Conservation (phyloP, 306 rosid genomes). For the Inga laurina region DNA sequence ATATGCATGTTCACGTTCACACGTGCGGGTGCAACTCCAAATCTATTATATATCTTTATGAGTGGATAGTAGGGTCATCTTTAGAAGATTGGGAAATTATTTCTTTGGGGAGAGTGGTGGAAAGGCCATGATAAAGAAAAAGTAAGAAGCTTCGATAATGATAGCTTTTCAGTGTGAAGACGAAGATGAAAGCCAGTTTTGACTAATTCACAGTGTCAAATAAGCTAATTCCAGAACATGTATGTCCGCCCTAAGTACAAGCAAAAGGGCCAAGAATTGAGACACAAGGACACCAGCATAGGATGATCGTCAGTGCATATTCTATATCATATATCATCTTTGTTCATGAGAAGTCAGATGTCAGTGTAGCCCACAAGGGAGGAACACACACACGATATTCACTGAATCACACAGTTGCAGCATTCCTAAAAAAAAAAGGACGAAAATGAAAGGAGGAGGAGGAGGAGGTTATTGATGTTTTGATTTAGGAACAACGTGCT, state of each 20-base stretch:
- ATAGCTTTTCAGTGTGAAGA: constrained; percentile 39
- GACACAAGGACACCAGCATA: neutral
- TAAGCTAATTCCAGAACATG: constrained; percentile 18
- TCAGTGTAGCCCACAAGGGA: neutral
- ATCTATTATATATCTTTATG: constrained; percentile 24
- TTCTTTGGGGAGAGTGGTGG: constrained; percentile 45
- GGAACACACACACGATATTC: neutral
- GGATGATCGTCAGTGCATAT: neutral
- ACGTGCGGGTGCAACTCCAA: constrained; percentile 6
- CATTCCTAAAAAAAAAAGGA: neutral
- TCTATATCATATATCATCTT: neutral
- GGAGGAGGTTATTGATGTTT: neutral
- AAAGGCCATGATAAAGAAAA: constrained; percentile 45
- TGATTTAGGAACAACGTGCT: neutral
- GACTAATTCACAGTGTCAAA: neutral
- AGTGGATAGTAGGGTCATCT: constrained; percentile 43
- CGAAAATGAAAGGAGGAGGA: too few species aligned
- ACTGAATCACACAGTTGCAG: neutral
- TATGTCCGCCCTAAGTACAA: constrained; percentile 25
- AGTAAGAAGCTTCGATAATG: constrained; percentile 37
- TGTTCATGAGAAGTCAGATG: neutral
- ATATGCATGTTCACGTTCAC: neutral
- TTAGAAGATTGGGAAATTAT: constrained; percentile 31
- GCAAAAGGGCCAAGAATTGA: neutral
- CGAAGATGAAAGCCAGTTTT: constrained; percentile 22